These are phyloP conservation scores for Hypomyces perniciosus DNA, from an alignment of 2,329 filamentous ascomycete species.

Conservation along the genomic window DNA sequence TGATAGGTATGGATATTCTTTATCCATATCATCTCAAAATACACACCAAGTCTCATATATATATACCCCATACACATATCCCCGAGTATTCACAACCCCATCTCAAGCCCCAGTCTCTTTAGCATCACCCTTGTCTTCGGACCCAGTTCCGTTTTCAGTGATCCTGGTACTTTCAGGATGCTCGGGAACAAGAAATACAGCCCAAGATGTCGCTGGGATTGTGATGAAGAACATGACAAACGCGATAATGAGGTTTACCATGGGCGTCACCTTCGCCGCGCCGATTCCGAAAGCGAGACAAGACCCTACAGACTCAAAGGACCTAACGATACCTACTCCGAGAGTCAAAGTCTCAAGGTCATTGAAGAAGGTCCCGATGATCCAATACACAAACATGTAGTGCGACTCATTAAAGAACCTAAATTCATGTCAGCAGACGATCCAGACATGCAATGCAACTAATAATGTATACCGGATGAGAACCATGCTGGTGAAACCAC, in stretches of 20 bases:
- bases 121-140: background rate
- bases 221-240: slow-evolving; percentile 42
- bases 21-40: no score
- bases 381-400: slow-evolving; percentile 47
- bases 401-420: slow-evolving; percentile 46
- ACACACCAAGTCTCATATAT: no score
- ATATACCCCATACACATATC: no score
- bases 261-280: slow-evolving; percentile 38
- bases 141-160: background rate
- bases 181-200: slow-evolving; percentile 33
- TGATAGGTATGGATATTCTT: background rate
- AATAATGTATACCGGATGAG: slow-evolving; percentile 33
- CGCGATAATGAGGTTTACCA: slow-evolving; percentile 42
- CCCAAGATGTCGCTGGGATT: slow-evolving; percentile 31
- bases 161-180: background rate
- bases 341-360: slow-evolving; percentile 46
- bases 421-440: background rate
- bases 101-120: background rate
- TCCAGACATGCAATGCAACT: no score
- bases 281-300: slow-evolving; percentile 43
- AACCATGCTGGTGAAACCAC: slow-evolving; percentile 42
- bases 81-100: no score
- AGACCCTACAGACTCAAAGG: slow-evolving; percentile 43
- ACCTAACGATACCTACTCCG: slow-evolving; percentile 40
- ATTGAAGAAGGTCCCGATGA: slow-evolving; percentile 44